A percentile compares a stretch with the other conserved stretches of the same genome.
These are phyloP conservation scores for Stromatinia cepivora DNA, from an alignment of 2,329 filamentous ascomycete genomes.

Conservation along the genomic window DNA sequence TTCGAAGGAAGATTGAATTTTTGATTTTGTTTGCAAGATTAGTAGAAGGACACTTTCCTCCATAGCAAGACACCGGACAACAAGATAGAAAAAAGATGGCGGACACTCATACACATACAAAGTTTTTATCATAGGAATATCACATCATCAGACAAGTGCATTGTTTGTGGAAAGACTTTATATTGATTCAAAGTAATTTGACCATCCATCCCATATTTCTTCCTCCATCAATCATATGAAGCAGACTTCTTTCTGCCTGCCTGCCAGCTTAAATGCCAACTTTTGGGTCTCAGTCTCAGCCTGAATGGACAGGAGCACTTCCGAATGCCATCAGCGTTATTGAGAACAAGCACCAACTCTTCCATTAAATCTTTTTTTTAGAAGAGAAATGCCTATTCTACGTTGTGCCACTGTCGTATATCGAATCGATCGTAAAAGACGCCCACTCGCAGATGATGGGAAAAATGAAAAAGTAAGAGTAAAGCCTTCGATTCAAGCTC, in stretches of 20 bases:
- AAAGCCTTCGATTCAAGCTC: constrained; percentile 28
- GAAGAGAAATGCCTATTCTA: constrained; percentile 30
- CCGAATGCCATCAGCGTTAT: constrained; percentile 42
- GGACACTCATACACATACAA: background rate
- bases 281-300: constrained; percentile 28
- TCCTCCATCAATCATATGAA: constrained; percentile 23
- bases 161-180: constrained; percentile 19
- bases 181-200: constrained; percentile 19
- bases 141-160: background rate
- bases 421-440: constrained; percentile 27
- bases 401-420: constrained; percentile 21
- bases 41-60: too few species aligned
- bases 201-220: constrained; percentile 14
- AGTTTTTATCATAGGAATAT: background rate
- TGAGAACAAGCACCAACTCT: constrained; percentile 31
- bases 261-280: constrained; percentile 17
- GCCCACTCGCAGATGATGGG: constrained; percentile 36
- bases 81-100: too few species aligned
- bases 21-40: too few species aligned
- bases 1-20: too few species aligned
- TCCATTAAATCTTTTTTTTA: constrained; percentile 28
- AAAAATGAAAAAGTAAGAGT: constrained; percentile 29
- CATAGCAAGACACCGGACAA: too few species aligned
- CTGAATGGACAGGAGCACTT: constrained; percentile 44
- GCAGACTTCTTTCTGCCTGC: constrained; percentile 21